These are phyloP conservation scores for Quercus phellos DNA, from an alignment of 331 rosid genomes.

Conservation along the genomic window DNA sequence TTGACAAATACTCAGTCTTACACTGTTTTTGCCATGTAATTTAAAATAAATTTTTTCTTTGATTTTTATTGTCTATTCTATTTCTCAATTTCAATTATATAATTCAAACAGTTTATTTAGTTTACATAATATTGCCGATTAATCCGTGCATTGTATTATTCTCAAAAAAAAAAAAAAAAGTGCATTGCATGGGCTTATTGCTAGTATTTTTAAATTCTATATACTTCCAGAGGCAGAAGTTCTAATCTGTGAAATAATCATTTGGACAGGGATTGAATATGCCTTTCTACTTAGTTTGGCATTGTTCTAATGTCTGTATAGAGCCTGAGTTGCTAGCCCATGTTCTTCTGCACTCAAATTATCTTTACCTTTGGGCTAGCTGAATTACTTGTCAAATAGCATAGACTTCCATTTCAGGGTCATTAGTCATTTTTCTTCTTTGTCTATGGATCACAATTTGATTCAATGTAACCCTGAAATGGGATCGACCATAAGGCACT, in stretches of 20 bases:
- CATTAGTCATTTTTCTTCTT: not conserved
- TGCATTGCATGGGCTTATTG: no score
- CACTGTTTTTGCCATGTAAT: no score
- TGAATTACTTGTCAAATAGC: not conserved
- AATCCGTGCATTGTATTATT: no score
- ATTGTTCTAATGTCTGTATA: not conserved
- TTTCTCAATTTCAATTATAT: no score
- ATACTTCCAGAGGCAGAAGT: not conserved
- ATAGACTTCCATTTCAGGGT: not conserved
- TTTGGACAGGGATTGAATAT: not conserved
- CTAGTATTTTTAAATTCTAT: not conserved
- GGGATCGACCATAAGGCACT: slow-evolving; percentile 2
- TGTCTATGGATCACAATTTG: not conserved
- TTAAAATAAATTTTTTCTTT: no score
- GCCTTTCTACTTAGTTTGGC: not conserved
- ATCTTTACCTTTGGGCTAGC: not conserved
- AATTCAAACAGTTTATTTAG: no score
- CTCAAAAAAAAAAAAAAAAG: no score
- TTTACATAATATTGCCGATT: no score
- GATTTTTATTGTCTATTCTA: no score
- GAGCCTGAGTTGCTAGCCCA: not conserved
- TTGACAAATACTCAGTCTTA: no score
- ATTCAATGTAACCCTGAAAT: not conserved
- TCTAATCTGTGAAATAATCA: not conserved
- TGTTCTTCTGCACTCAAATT: not conserved